Conservation (phyloP, 2,329 filamentous ascomycete species). For the Aspergillus fijiensis region DNA sequence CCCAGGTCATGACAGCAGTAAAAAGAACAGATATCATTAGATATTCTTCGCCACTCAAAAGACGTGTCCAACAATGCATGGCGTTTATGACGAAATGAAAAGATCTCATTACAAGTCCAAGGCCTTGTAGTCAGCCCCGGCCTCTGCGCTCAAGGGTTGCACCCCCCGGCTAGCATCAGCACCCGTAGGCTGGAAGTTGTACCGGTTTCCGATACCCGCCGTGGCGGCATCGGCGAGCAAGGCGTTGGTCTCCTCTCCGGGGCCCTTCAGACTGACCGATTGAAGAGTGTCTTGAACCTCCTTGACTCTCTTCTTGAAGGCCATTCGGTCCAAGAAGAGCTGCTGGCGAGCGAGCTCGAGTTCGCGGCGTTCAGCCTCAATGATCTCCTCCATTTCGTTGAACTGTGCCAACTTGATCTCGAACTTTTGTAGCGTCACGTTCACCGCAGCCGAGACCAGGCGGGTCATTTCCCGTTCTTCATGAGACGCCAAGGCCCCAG, state of each 20-base stretch:
- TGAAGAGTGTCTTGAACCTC: conserved; percentile 74
- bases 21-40: conserved; percentile 18
- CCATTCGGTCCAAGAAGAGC: conserved; percentile 85
- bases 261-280: conserved; percentile 42
- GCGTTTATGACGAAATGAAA: conserved; percentile 7
- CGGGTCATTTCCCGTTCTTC: conserved; percentile 97
- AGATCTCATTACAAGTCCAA: conserved; percentile 39
- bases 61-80: conserved; percentile 1
- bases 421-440: conserved; percentile 91
- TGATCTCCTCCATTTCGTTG: conserved; percentile 87
- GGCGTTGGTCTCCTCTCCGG: conserved; percentile 41
- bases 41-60: conserved; percentile 26
- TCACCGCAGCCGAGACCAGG: conserved; percentile 86
- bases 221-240: conserved; percentile 37
- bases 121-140: conserved; percentile 43
- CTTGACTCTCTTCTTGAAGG: conserved; percentile 82
- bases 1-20: conserved; percentile 8
- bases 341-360: conserved; percentile 89
- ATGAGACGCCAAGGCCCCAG: conserved; percentile 85
- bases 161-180: conserved; percentile 31
- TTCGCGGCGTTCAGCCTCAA: conserved; percentile 89
- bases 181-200: conserved; percentile 41
- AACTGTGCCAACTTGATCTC: conserved; percentile 96
- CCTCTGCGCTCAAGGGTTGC: conserved; percentile 43
- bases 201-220: conserved; percentile 39